These are phyloP conservation scores for Porogramme epimiltina DNA, from an alignment of 1,284 basidiomycete genomes.

Conservation along the genomic window DNA sequence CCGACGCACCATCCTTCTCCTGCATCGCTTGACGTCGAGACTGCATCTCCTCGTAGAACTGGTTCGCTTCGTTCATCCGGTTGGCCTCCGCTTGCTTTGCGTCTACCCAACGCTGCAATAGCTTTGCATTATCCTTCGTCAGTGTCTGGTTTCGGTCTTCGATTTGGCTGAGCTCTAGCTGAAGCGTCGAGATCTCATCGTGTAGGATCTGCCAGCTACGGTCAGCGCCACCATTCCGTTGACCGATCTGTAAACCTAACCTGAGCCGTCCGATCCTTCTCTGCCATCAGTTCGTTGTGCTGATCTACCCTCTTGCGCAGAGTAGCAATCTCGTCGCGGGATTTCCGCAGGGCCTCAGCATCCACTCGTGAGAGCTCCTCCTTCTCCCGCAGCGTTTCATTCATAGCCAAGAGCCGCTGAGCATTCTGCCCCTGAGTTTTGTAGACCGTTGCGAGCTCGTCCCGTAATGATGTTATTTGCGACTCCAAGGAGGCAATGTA, in stretches of 20 bases:
- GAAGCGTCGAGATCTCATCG: slow-evolving; percentile 90
- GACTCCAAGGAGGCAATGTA: slow-evolving; percentile 91
- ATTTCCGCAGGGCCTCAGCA: slow-evolving; percentile 73
- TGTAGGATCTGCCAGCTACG: slow-evolving; percentile 75
- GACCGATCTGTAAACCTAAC: slow-evolving; percentile 42
- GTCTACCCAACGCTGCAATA: slow-evolving; percentile 95
- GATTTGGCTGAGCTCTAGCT: slow-evolving; percentile 88
- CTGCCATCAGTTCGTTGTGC: slow-evolving; percentile 80
- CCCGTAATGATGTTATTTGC: slow-evolving; percentile 87
- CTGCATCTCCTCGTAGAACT: slow-evolving; percentile 82
- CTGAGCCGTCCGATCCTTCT: slow-evolving; percentile 90
- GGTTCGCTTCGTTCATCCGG: slow-evolving; percentile 91
- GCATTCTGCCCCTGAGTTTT: slow-evolving; percentile 97
- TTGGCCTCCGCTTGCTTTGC: slow-evolving; percentile 92
- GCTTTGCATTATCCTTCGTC: slow-evolving; percentile 89
- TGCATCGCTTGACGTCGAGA: slow-evolving; percentile 59
- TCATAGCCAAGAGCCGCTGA: slow-evolving; percentile 89
- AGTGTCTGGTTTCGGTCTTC: slow-evolving; percentile 86
- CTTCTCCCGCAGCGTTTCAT: slow-evolving; percentile 90
- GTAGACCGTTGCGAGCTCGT: slow-evolving; percentile 92
- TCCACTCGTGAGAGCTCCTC: slow-evolving; percentile 82
- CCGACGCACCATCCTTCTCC: slow-evolving; percentile 22
- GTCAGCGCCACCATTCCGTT: not conserved
- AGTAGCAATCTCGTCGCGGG: slow-evolving; percentile 70
- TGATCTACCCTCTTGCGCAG: slow-evolving; percentile 82